Conservation (phyloP, 768 basidiomycete species). For the Mycena epipterygia region DNA sequence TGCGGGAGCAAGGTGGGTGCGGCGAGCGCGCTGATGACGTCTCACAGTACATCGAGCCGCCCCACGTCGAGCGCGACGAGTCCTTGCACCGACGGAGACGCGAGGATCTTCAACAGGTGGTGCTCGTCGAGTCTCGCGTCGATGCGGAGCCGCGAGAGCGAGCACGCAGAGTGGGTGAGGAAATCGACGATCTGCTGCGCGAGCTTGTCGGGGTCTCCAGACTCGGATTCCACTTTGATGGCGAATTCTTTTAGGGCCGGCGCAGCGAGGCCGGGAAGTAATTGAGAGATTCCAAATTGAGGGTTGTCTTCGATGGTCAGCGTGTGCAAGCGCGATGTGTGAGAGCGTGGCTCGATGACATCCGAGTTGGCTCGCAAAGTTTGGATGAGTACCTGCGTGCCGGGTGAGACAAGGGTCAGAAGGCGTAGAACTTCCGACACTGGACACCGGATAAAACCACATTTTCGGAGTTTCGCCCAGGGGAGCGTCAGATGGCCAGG, state of each 20-base stretch:
- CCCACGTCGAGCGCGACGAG: background rate
- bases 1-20: background rate
- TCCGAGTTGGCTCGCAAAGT: too few species aligned
- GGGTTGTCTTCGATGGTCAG: background rate
- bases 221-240: background rate
- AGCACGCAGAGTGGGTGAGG: background rate
- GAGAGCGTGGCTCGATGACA: background rate
- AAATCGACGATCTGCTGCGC: background rate
- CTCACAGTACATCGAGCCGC: too few species aligned
- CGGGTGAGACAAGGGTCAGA: background rate
- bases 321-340: background rate
- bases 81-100: background rate
- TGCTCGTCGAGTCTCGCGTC: too few species aligned
- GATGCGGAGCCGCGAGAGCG: background rate
- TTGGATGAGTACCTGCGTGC: background rate
- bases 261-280: background rate
- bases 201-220: background rate
- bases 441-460: background rate
- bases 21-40: background rate
- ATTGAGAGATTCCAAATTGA: background rate
- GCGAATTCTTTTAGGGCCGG: background rate
- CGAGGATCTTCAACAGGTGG: background rate
- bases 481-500: background rate
- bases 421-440: background rate
- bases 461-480: slow-evolving; percentile 7